These are phyloP conservation scores for Neurospora sp. DNA, from an alignment of 495 filamentous ascomycete genomes.

Conservation along the genomic window DNA sequence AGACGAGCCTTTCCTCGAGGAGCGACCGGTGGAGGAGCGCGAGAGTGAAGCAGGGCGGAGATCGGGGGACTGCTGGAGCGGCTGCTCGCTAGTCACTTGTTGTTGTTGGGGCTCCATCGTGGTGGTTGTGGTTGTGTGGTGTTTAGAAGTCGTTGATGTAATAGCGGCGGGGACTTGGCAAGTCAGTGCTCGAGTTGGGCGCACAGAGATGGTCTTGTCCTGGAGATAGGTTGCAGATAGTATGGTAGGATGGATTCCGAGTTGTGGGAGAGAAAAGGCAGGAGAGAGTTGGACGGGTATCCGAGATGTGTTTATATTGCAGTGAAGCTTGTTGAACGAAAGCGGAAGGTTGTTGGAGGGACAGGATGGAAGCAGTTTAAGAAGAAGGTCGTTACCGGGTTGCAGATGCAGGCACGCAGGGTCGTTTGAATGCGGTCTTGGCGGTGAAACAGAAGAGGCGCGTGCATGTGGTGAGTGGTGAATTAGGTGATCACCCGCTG, in stretches of 20 bases:
- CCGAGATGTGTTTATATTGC: neutral
- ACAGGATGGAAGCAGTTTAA: neutral
- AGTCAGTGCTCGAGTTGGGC: neutral
- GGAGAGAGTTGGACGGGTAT: neutral
- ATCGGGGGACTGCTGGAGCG: neutral
- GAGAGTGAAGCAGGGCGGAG: slow-evolving; percentile 22
- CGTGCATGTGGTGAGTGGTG: neutral
- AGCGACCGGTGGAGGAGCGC: slow-evolving; percentile 19
- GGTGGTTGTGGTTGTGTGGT: neutral
- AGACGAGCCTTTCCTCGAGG: slow-evolving; percentile 35
- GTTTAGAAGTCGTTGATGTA: neutral
- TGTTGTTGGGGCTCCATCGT: neutral
- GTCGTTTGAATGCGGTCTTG: neutral
- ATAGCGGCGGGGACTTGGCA: neutral
- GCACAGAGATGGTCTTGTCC: neutral
- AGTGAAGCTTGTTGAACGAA: neutral
- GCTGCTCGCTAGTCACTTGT: neutral
- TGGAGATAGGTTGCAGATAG: neutral
- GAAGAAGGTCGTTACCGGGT: neutral
- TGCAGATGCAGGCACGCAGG: neutral
- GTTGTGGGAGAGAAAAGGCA: neutral
- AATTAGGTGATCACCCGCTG: neutral
- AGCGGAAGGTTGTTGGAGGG: neutral
- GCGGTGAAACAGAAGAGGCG: neutral
- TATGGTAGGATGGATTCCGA: neutral